Evolutionary conservation across 805 yeast genomes (phyloP), one percentile per base, ranked within the genome.

Genomic region (Kodamaea fukazawae): DNA sequence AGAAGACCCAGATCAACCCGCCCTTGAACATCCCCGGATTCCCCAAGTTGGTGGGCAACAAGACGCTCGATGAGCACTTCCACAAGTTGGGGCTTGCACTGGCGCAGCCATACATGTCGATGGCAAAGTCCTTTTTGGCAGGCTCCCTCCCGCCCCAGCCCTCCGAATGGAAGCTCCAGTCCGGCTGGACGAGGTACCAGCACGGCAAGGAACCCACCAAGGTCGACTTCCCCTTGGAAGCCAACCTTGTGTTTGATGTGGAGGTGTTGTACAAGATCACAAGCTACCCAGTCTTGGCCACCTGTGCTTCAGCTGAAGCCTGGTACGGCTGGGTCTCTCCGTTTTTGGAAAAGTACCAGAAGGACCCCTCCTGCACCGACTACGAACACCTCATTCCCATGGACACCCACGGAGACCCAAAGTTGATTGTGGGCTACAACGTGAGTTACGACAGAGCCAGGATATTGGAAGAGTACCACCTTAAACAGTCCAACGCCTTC

Each of bases 241-340:
- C 79, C 30, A 78, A 76, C 2, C 54, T 93, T 9, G 89, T 85
- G 0, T 91, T 91, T 58, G 99, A 93, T 60, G 90, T 87, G 8
- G 99, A 93, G 58, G 86, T 83, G 0, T 57, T 90, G 53, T 90
- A 88, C 61, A 82, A 86, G 48, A 61, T 78, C 1, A 78, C 93
- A 0, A 75, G 73, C 3, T 90, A 79, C 55, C 82, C 98, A 0
- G 78, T 85, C 0, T 56, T 93, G 60, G 96, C 96, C 1, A 76
- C 86, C 0, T 95, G 96, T 8, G 81, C 73, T 2, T 79, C 96
- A 0, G 57, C 71, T 0, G 67, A 73, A 7, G 95, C 96, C 0
- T 89, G 97, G 96, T 93, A 90, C 55, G 80, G 82, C 0, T 93
- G 99, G 99, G 81, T 88, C 7, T 88, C 96, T 0, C 99, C 99